A percentile compares a stretch with the other conserved stretches of the same genome.
Conservation (phyloP, 208 protist species). For the Giardia muris region DNA sequence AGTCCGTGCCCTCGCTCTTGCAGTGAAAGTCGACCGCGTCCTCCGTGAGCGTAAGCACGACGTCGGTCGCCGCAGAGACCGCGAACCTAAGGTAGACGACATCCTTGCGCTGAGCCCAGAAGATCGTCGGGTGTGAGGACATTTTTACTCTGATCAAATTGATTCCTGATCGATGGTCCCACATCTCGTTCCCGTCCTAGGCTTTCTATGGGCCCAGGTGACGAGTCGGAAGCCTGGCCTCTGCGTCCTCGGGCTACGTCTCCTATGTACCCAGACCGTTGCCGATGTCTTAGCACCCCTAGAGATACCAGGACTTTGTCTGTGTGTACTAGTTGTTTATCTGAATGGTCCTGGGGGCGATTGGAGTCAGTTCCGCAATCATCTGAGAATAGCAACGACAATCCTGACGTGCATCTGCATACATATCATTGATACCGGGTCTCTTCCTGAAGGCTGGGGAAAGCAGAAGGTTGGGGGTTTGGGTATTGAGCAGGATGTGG, state of each 20-base stretch:
- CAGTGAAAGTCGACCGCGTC: not conserved
- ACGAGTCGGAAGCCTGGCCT: no score
- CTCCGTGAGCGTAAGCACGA: not conserved
- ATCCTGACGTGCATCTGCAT: not conserved
- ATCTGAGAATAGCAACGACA: not conserved
- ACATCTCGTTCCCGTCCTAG: no score
- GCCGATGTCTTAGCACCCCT: no score
- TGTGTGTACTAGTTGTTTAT: no score
- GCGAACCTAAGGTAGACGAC: slow-evolving; percentile 6
- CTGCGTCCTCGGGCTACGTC: no score
- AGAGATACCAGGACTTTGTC: no score
- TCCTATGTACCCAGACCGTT: no score
- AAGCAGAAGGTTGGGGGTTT: not conserved
- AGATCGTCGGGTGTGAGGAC: slow-evolving; percentile 18
- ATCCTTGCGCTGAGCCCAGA: slow-evolving; percentile 17
- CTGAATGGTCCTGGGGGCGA: no score
- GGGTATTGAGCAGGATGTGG: not conserved
- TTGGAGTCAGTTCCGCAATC: not conserved
- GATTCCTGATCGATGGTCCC: no score
- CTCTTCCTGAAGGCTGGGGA: not conserved
- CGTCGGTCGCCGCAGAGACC: not conserved
- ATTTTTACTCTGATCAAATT: not conserved
- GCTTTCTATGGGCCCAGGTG: no score
- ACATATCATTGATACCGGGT: not conserved
- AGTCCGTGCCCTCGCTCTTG: not conserved